phyloP scores from a whole-genome alignment of 306 rosid species.

The Castanopsis chinensis region DNA sequence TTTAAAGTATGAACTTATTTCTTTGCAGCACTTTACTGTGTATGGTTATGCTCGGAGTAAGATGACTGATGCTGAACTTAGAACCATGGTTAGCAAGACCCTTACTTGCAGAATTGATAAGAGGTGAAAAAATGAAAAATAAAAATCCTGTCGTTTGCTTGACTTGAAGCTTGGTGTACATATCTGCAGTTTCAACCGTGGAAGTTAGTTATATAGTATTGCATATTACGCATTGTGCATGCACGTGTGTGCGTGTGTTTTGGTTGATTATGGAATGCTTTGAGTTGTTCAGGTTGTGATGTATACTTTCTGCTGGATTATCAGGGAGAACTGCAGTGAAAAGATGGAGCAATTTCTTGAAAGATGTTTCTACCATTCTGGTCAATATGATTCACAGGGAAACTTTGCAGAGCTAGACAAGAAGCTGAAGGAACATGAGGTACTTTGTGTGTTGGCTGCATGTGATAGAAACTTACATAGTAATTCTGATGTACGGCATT shows the following conservation, averaged over 20 bases:
- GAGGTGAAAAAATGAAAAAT: slow-evolving; percentile 37
- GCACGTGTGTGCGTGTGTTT: not conserved
- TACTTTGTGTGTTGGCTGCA: slow-evolving; percentile 27
- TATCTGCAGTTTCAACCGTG: not conserved
- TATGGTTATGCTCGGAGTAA: slow-evolving; percentile 88
- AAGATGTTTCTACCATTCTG: slow-evolving; percentile 91
- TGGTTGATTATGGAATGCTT: not conserved
- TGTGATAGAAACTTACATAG: not conserved
- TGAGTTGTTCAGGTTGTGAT: slow-evolving; percentile 13
- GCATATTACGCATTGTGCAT: not conserved
- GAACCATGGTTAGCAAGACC: slow-evolving; percentile 88
- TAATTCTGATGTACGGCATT: too few species aligned
- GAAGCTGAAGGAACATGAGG: slow-evolving; percentile 88
- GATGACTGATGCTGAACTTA: slow-evolving; percentile 85
- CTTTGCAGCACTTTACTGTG: slow-evolving; percentile 67
- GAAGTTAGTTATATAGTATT: not conserved
- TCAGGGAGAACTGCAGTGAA: slow-evolving; percentile 81
- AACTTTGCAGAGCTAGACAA: slow-evolving; percentile 69
- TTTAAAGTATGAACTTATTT: not conserved
- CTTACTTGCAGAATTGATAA: slow-evolving; percentile 90
- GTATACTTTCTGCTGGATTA: slow-evolving; percentile 24
- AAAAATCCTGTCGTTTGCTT: not conserved
- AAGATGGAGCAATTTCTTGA: slow-evolving; percentile 81
- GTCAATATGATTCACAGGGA: slow-evolving; percentile 85
- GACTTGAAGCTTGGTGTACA: not conserved